Evolutionary conservation across 1,284 basidiomycete species (phyloP), one percentile per base, ranked within the genome.

Genomic region (Sanguinoderma infundibulare): DNA sequence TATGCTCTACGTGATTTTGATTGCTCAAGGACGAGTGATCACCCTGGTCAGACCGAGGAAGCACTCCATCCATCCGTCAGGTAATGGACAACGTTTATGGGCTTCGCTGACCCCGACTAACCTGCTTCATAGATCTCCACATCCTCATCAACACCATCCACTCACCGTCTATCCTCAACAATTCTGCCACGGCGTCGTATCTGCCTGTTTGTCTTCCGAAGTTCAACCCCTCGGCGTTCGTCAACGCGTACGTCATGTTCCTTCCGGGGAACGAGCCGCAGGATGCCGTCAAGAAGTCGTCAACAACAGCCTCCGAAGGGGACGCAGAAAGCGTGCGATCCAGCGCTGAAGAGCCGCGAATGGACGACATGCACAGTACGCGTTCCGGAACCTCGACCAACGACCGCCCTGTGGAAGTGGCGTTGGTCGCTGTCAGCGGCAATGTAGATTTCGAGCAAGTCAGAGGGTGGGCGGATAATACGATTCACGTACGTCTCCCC

Each of bases 121-220:
- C 60, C 34, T 55, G 35, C 28, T 30, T 55, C 36, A 2, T 68
- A 92, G 95, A 96, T 70, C 85, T 97, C 34, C 94, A 96, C 70
- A 87, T 97, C 39, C 82, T 96, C 30, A 81, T 96, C 59, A 96
- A 96, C 72, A 95, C 90, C 62, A 81, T 92, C 62, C 77, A 94
- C 75, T 76, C 86, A 54, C 81, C 90, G 42, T 86, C 88, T 64
- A 82, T 93, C 70, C 78, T 83, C 72, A 84, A 90, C 77, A 82
- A 89, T 63, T 82, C 89, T 4, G 94, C 90, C 1, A 82, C 91
- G 6, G 90, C 96, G 22, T 92, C 92, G 5, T 99, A 96, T 94
- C 83, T 98, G 2, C 98, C 98, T 0, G 85, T 99, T 53, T 99
- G 97, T 73, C 84, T 99, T 10, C 97, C 98, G 0, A 96, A 96